phyloP scores from a whole-genome alignment of 371 early-diverging fungal species.

The Smittium culicis region DNA sequence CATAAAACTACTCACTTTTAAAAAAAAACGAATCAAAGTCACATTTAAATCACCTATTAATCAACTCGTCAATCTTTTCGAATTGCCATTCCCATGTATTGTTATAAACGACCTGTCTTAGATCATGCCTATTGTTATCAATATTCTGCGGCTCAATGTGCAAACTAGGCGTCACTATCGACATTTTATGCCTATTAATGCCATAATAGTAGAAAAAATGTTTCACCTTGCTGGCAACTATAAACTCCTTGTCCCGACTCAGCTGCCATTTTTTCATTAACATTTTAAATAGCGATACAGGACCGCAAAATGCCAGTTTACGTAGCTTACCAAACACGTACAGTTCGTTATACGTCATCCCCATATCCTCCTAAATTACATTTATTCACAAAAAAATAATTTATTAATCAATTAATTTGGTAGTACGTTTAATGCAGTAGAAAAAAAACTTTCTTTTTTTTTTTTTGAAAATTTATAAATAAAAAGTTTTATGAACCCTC shows the following conservation, averaged over 20 bases:
- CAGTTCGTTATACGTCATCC: constrained; percentile 90
- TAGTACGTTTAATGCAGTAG: no score
- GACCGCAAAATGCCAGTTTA: constrained; percentile 75
- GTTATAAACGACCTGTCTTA: constrained; percentile 89
- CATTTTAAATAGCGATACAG: constrained; percentile 77
- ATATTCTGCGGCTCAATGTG: constrained; percentile 90
- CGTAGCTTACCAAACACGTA: constrained; percentile 81
- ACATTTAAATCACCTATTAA: not conserved
- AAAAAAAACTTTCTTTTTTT: no score
- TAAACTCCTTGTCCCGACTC: constrained; percentile 38
- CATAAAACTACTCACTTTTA: no score
- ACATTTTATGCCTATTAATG: constrained; percentile 96
- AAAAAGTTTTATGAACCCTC: constrained; percentile 14
- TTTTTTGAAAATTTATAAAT: no score
- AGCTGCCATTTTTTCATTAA: constrained; percentile 64
- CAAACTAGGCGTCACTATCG: constrained; percentile 87
- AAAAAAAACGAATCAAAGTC: no score
- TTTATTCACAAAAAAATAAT: no score
- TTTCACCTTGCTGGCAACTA: constrained; percentile 82
- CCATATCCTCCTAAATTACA: constrained; percentile 70
- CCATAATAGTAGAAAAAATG: constrained; percentile 89
- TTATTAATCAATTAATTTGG: no score
- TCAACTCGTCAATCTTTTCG: constrained; percentile 47
- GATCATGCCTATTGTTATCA: constrained; percentile 92
- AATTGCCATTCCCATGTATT: constrained; percentile 89